Base-by-base conservation (phyloP, 2,329 filamentous ascomycete species). In the Sclerotinia subarctica region DNA sequence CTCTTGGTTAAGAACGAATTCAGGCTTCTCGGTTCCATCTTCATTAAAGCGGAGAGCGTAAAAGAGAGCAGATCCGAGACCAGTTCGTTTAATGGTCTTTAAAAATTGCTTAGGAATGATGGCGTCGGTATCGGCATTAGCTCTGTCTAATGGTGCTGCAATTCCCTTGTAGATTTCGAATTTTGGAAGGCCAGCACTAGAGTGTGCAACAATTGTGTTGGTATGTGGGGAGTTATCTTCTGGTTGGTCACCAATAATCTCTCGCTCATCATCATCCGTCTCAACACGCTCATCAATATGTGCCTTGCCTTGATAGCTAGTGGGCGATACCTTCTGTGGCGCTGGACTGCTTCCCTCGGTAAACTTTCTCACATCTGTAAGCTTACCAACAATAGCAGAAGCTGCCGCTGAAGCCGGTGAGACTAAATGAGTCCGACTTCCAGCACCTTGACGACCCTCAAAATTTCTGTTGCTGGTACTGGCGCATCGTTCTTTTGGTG, bases 101-200 rank as follows among this genome's bases (percentile, higher is more conserved):
- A 99, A 86, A 83, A 98, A 99, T 79, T 99, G 95, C 82, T 99
- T 99, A 72, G 95, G 95, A 74, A 99, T 99, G 80, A 98, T 97
- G 77, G 94, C 94, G 76, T 99, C 95, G n/a, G 95, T 99, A 82
- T 99, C 95, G 74, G 97, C 89, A 79, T 99, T 99, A 73, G 90
- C 85, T 75, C 91, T 88, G 71, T 97, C 91, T 80, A 99, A 82
- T 2, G 93, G 92, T 15, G 94, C 95, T 1, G 93, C 93, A 72
- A 94, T 90, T 68, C 94, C 95, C 81, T 91, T 94, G 74, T 96
- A 86, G 58, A 88, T 86, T 32, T 87, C 88, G 81, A 98, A 98
- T 77, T 92, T 92, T 72, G 92, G 89, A 71, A 68, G 62, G 47
- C 67, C 93, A 35, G 84, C 82, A 19, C 84, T 80, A 78, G 77